Evolutionary conservation across 2,329 filamentous ascomycete genomes (phyloP), one percentile per base, ranked within the genome.

Genomic region (Coniochaeta sp.): DNA sequence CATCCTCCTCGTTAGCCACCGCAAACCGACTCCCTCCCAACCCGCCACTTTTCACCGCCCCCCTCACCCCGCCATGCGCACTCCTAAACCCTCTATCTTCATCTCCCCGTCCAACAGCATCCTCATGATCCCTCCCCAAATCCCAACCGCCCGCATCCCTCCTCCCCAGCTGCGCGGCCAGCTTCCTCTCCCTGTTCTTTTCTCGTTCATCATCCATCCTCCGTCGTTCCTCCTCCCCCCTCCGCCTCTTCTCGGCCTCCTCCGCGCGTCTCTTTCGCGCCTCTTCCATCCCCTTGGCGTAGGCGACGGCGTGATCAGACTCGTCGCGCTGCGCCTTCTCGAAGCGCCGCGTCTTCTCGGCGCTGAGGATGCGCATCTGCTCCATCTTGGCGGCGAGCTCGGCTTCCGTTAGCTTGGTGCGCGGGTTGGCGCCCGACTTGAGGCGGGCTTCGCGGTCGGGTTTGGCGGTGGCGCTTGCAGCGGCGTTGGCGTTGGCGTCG

Each of bases 381-480:
- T 78, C 77, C 75, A 85, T 81, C 62, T 82, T 82, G 54, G 70
- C 75, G 0, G 78, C 71, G 4, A 85, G 73, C 64, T 85, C 77
- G 1, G 69, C 66, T 0, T 85, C 79, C 0, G 80, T 83, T 24
- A 82, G 73, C 65, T 83, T 83, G 24, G 76, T 75, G 10, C 79
- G 77, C 22, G 80, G 79, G 66, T 82, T 82, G 12, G 73, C 76
- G 53, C 80, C 80, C 1, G 78, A 82, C 51, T 70, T 67, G 9
- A 78, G 62, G 9, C 80, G 78, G 8, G 68, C 60, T 42, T 71
- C 66, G 6, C 66, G 64, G 20, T 61, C 60, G 6, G 63, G 63
- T 12, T 65, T 67, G 55, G 68, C 70, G 33, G 61, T 60, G 31
- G 67, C n/a, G n/a, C n/a, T n/a, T n/a, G n/a, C n/a, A n/a, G n/a